Evolutionary conservation across 306 rosid species (phyloP), one percentile per base, ranked within the genome.

Genomic region (Abrus precatorius): DNA sequence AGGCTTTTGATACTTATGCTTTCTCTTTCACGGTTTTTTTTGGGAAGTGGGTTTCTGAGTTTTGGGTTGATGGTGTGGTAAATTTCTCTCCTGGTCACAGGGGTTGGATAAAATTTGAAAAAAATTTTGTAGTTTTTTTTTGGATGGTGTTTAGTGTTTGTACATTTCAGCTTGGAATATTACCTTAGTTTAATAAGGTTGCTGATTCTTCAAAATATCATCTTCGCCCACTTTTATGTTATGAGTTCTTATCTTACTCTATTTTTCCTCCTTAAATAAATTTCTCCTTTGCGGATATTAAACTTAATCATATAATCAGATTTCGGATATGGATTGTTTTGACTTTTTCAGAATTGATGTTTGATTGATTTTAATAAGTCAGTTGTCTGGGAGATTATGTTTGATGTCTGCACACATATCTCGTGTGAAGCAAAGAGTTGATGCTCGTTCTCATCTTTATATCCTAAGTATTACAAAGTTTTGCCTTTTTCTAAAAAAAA

Each of bases 321-420:
- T 62, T 75, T 44, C 13, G 13, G 79, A 38, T 40, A 56, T 48
- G 86, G n/a, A 80, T 47, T 72, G 61, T 30, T 71, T 20, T 20
- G 20, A 20, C 20, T 20, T 20, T 20, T 61, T 60, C 5, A 7
- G 38, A 41, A 72, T 45, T 50, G 14, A 62, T 34, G 38, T 78
- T 57, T 66, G 77, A 30, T 44, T 53, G 62, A 54, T 28, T 74
- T 49, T 29, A 56, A 20, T 74, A 7, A 47, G 1, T 38, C 47
- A 75, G 64, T 13, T 62, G 12, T 62, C 5, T 48, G 72, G 8
- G 52, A 10, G 32, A 3, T 69, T 47, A 0, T 29, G 36, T 62
- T 62, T 12, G 5, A 13, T 12, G 1, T 34, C 4, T 62, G 69
- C 5, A 5, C 28, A 76, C 4, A 6, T 34, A 32, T 63, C 27